These are phyloP conservation scores for Adansonia madagascariensis DNA, from an alignment of 441 rosid species.

Conservation along the genomic window DNA sequence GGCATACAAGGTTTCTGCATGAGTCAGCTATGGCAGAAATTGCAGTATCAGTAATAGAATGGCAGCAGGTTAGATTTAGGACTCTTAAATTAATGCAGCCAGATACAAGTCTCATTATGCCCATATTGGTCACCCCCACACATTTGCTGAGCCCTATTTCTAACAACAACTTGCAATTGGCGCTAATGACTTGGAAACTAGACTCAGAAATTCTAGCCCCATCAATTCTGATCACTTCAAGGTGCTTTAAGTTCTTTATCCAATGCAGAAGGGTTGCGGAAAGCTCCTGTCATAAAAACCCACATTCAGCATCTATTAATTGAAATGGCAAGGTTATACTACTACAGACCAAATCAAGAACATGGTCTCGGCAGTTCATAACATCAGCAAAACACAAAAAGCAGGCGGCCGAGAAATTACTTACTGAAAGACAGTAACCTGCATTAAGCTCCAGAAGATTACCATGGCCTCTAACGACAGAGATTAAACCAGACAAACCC, in stretches of 20 bases:
- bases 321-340: conserved; percentile 4
- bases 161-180: conserved; percentile 56
- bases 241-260: conserved; percentile 59
- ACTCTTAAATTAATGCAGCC: conserved; percentile 59
- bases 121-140: conserved; percentile 57
- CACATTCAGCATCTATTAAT: conserved; percentile 9
- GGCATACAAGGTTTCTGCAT: conserved; percentile 61
- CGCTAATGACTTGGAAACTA: conserved; percentile 50
- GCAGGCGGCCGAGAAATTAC: conserved; percentile 32
- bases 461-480: conserved; percentile 61
- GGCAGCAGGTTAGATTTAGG: conserved; percentile 71
- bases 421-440: conserved; percentile 68
- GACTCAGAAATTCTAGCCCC: conserved; percentile 67
- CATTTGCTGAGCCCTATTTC: conserved; percentile 85
- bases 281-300: conserved; percentile 54
- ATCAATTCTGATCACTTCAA: conserved; percentile 55
- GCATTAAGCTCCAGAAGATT: conserved; percentile 60
- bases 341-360: conserved; percentile 1
- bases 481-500: conserved; percentile 56
- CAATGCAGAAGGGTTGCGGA: conserved; percentile 43
- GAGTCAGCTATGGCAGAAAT: conserved; percentile 69
- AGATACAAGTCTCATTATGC: conserved; percentile 62
- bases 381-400: not conserved
- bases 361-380: not conserved
- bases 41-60: conserved; percentile 69